Base-by-base conservation (phyloP, 177 flowering plant species). In the Vitis hybrid region DNA sequence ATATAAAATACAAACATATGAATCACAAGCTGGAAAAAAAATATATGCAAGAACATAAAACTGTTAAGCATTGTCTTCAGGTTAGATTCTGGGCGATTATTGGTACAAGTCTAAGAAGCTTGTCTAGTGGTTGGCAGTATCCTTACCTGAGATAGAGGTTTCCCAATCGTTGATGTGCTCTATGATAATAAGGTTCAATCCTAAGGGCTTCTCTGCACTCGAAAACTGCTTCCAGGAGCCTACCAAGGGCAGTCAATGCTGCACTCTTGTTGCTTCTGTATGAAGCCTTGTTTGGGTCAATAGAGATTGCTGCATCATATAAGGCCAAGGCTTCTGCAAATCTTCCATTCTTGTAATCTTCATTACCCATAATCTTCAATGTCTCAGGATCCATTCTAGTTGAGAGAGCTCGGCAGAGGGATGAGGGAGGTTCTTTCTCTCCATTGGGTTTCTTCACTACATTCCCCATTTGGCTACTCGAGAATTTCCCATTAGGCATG, bases 161-260 rank as follows among this genome's bases (percentile, higher is more conserved):
- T 1, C 86, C 97, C 35, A 95, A 74, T 16, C 96, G 88, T 73
- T 81, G 87, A 61, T 95, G 98, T 56, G 97, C 99, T 65, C 97
- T 73, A 3, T 83, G 89, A 71, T 93, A 93, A 71, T 67, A 74
- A 50, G 96, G 92, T 2, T 91, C 88, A 19, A 93, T 84, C 30
- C 80, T 72, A 48, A 94, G 78, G 52, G 99, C 99, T 74, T 93
- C 93, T 73, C 78, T 77, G 81, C 97, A 90, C 74, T 91, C 98
- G 11, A 83, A 78, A 35, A 86, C 89, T 0, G 98, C 99, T 72
- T 91, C 99, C 10, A 93, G 76, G 67, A 93, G 67, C 62, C 84
- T 73, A 7, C 96, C 97, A 35, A 91, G 69, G 12, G 89, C 90
- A 1, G 84, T 89, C 60, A 93, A 79, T 0, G 96, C 96, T 0